phyloP scores from a whole-genome alignment of 176 grass and related monocot species.

The Ampelocalamus luodianensis region DNA sequence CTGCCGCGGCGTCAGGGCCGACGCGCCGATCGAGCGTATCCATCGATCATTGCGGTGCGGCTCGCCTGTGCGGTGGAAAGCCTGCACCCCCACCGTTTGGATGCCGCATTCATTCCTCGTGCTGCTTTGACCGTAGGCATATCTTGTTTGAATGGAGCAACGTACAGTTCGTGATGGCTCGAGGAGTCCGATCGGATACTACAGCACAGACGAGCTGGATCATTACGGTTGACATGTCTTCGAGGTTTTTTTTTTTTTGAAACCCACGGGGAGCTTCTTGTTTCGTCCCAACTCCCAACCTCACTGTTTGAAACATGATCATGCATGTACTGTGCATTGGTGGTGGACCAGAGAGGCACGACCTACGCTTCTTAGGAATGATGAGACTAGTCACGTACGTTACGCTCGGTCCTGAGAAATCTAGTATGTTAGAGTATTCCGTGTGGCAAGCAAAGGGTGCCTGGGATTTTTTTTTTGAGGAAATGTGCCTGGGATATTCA shows the following conservation, averaged over 20 bases:
- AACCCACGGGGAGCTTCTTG: neutral
- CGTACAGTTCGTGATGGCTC: neutral
- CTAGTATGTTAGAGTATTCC: no score
- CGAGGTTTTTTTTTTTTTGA: neutral
- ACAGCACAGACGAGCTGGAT: no score
- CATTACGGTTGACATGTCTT: neutral
- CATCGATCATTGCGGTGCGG: conserved; percentile 41
- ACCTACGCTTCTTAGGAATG: no score
- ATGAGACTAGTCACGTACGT: no score
- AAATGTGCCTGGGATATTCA: no score
- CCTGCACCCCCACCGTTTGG: neutral
- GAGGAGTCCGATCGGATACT: no score
- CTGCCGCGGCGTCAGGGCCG: neutral
- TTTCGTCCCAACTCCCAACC: neutral
- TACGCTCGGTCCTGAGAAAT: no score
- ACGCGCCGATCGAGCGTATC: neutral
- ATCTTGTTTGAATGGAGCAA: conserved; percentile 14
- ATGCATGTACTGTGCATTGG: neutral
- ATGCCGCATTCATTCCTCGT: conserved; percentile 14
- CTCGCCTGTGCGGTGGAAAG: neutral
- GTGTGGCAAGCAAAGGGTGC: no score
- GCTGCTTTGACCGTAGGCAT: conserved; percentile 41
- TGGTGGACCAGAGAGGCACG: neutral
- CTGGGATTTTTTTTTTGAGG: no score
- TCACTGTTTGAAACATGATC: neutral